Percentiles rank a stretch among this genome's conserved stretches.
These are phyloP conservation scores for Scedosporium minutisporum DNA, from an alignment of 2,329 filamentous ascomycete genomes.

Conservation along the genomic window DNA sequence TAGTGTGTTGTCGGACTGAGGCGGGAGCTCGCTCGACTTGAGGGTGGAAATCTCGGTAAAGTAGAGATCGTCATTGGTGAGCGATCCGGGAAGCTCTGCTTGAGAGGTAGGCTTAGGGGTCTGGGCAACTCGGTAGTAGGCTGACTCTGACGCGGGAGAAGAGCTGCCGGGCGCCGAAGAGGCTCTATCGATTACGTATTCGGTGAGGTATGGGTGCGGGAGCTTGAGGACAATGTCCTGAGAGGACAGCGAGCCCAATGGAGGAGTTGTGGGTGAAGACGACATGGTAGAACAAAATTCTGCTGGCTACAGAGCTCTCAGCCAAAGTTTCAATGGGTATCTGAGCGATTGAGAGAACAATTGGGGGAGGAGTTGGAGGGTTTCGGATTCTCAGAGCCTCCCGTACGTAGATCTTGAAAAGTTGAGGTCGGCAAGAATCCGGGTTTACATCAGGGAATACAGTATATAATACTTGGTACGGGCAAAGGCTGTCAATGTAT, in stretches of 20 bases:
- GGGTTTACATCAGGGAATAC: background rate
- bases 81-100: constrained; percentile 18
- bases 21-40: constrained; percentile 38
- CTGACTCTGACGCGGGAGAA: constrained; percentile 8
- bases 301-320: too few species aligned
- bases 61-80: constrained; percentile 26
- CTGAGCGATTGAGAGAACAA: background rate
- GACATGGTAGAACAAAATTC: constrained; percentile 12
- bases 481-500: background rate
- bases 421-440: background rate
- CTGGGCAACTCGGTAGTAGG: constrained; percentile 26
- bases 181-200: constrained; percentile 30
- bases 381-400: background rate
- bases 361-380: background rate
- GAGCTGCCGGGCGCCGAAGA: constrained; percentile 11
- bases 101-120: constrained; percentile 19
- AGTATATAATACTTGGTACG: background rate
- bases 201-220: constrained; percentile 38
- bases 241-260: constrained; percentile 18
- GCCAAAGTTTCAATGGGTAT: too few species aligned
- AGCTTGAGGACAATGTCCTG: constrained; percentile 35
- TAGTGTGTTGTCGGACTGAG: constrained; percentile 42
- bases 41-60: constrained; percentile 36
- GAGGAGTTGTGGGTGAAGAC: constrained; percentile 11
- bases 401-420: background rate